Evolutionary conservation across 805 yeast genomes (phyloP).

Genomic region (Yamadazyma tumulicola): DNA sequence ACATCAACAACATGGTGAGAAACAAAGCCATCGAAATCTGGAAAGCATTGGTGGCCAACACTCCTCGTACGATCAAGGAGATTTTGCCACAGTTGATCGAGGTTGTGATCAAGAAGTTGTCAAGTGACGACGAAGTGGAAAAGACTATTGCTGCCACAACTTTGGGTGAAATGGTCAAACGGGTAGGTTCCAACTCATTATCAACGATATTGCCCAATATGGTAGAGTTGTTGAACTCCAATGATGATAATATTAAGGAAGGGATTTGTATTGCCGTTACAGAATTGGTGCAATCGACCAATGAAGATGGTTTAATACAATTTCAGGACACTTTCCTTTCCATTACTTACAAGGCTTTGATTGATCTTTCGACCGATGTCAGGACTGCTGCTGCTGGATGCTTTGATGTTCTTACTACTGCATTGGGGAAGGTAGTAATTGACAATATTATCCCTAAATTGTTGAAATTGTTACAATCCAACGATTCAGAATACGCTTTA

Average conservation of each 20-base stretch:
- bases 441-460: slow-evolving; percentile 87
- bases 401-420: slow-evolving; percentile 80
- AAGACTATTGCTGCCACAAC: slow-evolving; percentile 90
- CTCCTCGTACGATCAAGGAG: slow-evolving; percentile 92
- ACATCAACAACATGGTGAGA: slow-evolving; percentile 81
- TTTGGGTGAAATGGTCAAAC: slow-evolving; percentile 88
- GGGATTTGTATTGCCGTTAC: slow-evolving; percentile 94
- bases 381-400: slow-evolving; percentile 91
- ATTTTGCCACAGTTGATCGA: slow-evolving; percentile 80
- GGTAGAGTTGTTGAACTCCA: slow-evolving; percentile 57
- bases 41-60: slow-evolving; percentile 94
- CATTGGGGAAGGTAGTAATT: slow-evolving; percentile 78
- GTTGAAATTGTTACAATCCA: slow-evolving; percentile 55
- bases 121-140: slow-evolving; percentile 74
- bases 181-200: slow-evolving; percentile 88
- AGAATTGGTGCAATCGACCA: slow-evolving; percentile 77
- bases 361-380: slow-evolving; percentile 69
- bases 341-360: slow-evolving; percentile 74
- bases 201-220: slow-evolving; percentile 82
- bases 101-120: slow-evolving; percentile 76
- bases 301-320: slow-evolving; percentile 53
- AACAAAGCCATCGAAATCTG: slow-evolving; percentile 89
- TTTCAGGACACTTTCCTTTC: slow-evolving; percentile 68
- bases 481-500: slow-evolving; percentile 69
- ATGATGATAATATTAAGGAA: slow-evolving; percentile 59